Evolutionary conservation across 2,329 filamentous ascomycete species (phyloP).

Genomic region (Scedosporium minutisporum): DNA sequence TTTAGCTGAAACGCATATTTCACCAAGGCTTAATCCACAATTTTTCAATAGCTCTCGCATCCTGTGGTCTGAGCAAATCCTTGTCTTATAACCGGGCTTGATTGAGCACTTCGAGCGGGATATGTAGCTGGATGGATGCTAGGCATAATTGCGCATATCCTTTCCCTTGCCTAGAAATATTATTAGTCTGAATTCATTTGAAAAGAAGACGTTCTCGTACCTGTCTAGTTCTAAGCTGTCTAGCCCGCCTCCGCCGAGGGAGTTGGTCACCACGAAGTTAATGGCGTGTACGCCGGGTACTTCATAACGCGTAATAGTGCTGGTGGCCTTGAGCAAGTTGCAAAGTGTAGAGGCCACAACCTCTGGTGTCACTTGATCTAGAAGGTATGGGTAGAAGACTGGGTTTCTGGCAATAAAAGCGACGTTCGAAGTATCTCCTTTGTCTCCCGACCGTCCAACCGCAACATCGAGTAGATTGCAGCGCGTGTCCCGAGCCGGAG

Average conservation of each 20-base stretch:
- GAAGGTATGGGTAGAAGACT: not conserved
- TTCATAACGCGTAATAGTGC: constrained; percentile 5
- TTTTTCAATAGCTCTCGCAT: no score
- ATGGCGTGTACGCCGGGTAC: constrained; percentile 3
- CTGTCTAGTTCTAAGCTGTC: constrained; percentile 5
- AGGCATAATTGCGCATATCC: constrained; percentile 6
- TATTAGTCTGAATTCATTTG: not conserved
- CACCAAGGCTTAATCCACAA: no score
- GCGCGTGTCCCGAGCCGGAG: not conserved
- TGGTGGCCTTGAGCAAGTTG: not conserved
- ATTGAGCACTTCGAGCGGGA: not conserved
- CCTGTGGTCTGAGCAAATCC: not conserved
- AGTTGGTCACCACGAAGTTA: constrained; percentile 6
- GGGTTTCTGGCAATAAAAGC: constrained; percentile 2
- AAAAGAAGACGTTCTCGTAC: not conserved
- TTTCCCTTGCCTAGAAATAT: constrained; percentile 3
- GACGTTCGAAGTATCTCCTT: constrained; percentile 5
- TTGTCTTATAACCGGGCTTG: not conserved
- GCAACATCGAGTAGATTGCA: constrained; percentile 1
- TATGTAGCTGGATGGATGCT: not conserved
- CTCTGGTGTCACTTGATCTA: constrained; percentile 1
- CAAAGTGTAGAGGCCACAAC: not conserved
- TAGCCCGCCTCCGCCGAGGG: constrained; percentile 5
- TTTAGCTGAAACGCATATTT: no score
- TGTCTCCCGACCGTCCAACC: constrained; percentile 5